Evolutionary conservation across 306 rosid genomes (phyloP), one percentile per base, ranked within the genome.

Genomic region (Rosa lucieae): DNA sequence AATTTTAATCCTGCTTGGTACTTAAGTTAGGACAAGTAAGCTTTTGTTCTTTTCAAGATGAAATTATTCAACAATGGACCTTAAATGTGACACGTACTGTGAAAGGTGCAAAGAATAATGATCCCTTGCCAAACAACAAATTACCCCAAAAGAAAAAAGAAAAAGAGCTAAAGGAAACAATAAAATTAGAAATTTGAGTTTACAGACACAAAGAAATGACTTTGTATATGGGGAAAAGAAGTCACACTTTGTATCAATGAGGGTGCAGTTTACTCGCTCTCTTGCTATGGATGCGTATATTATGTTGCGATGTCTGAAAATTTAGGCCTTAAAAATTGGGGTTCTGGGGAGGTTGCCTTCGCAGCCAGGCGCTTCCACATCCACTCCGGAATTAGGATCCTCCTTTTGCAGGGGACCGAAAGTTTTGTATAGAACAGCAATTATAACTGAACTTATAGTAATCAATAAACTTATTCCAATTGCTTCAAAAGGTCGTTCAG

Each of bases 401-500:
- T 72, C 91, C 43, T 17, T 67, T 11, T 97, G 94, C 17, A 95
- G 90, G 13, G 98, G 99, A 67, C 97, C 87, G 26, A 89, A 77
- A 82, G 90, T 89, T 70, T 74, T 67, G 83, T 95, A 95, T 67
- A 91, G 7, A 17, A 91, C 94, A 18, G 99, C 92, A 59, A 85
- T 9, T 12, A 92, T 93, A 56, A 92, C 98, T 1, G 97, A 85
- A 63, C 78, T 89, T 74, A 92, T 85, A 32, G 95, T 89, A 29
- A 91, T 13, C 14, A 97, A 85, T 52, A 95, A 66, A 63, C 88
- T 77, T 75, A 91, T 76, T 80, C 90, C 97, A 39, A 95, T 92
- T 76, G 96, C 99, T 23, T 88, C 20, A 37, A 89, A 84, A 11
- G 99, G 99, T 47, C 99, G 72, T 40, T 89, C 80, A 6, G 96